Conservation (phyloP, 768 basidiomycete species). For the Panaeolus cyanescens region DNA sequence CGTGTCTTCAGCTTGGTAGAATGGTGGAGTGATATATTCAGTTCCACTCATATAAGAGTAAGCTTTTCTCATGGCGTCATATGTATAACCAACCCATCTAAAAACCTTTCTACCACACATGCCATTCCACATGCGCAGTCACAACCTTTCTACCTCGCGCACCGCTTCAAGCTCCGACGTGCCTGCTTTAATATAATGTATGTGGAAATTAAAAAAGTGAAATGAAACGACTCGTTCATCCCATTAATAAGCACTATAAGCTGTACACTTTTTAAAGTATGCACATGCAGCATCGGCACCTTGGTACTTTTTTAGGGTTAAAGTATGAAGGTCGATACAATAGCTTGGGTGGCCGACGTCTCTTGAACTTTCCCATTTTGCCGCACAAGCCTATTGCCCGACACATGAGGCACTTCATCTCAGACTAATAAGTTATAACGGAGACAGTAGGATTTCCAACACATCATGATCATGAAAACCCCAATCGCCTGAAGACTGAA, state of each 20-base stretch:
- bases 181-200: conserved; percentile 3
- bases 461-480: not conserved
- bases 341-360: too few species aligned
- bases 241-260: not conserved
- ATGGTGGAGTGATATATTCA: not conserved
- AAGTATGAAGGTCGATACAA: too few species aligned
- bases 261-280: not conserved
- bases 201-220: not conserved
- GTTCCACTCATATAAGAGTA: not conserved
- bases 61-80: not conserved
- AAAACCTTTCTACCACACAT: not conserved
- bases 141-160: not conserved
- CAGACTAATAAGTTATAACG: too few species aligned
- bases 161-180: not conserved
- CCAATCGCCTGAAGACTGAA: too few species aligned
- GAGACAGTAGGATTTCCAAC: not conserved
- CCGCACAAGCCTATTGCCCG: not conserved
- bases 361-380: not conserved
- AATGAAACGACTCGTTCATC: not conserved
- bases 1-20: not conserved
- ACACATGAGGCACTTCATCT: not conserved
- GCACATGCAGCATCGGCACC: too few species aligned
- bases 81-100: not conserved
- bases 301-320: too few species aligned
- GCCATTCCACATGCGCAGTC: not conserved